Evolutionary conservation across 768 basidiomycete species (phyloP), one percentile per base, ranked within the genome.

Genomic region (Austroboletus eburneus): DNA sequence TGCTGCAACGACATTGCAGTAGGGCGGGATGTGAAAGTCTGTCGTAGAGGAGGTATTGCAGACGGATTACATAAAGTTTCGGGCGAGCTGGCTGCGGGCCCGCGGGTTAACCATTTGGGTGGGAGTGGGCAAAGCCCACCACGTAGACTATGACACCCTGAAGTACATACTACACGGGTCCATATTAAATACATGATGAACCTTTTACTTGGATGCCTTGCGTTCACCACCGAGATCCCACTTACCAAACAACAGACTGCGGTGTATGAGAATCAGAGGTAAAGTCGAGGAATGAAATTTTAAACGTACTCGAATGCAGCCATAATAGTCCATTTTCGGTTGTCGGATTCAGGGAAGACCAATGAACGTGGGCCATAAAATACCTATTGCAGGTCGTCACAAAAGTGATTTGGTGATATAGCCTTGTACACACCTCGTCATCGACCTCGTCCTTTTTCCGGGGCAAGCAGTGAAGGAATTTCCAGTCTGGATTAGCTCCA

Each of bases 271-370:
- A 32, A n/a, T 54, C 39, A 56, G 39, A 36, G n/a, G 22, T 27
- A 32, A 39, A 22, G 8, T 4, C 21, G 21, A 38, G 30, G 36
- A 34, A 42, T 12, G 48, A 36, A 54, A 30, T n/a, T n/a, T n/a
- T n/a, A 36, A 80, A 27, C 86, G 46, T 57, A 91, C 89, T 92
- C 90, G 57, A 96, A 95, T 10, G 80, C 66, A 13, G 92, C 90
- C 83, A 94, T 91, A 57, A 85, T 95, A 0, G 93, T 93, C 94
- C 92, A 95, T 65, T 93, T 94, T 48, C 95, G 80, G 72, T 99
- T 99, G 70, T 97, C 94, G 0, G 92, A 85, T 68, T 93, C 93
- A 14, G 81, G 85, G 78, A 93, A 99, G 12, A 87, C 95, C 37
- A 96, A 79, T 14, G 89, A 92, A 38, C 93, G 83, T 30, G 85